These are phyloP conservation scores for Ramaria rubella DNA, from an alignment of 768 basidiomycete genomes.

Conservation along the genomic window DNA sequence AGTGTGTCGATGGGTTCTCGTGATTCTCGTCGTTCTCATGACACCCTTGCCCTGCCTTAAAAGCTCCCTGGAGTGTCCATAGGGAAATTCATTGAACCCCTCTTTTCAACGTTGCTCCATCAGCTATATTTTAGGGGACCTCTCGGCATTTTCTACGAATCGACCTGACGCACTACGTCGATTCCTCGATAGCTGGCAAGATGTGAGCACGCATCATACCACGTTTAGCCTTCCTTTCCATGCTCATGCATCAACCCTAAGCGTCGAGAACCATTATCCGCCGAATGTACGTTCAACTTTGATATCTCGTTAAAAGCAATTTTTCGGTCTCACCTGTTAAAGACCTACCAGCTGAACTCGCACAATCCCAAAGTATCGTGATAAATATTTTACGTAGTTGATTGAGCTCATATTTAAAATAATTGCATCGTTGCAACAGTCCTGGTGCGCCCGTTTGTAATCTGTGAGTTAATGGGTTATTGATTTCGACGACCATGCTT, in stretches of 20 bases:
- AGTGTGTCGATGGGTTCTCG: neutral
- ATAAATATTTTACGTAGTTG: no score
- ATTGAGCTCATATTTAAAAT: no score
- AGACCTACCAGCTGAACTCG: no score
- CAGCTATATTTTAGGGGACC: neutral
- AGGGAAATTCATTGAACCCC: neutral
- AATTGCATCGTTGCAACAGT: no score
- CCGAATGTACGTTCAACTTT: no score
- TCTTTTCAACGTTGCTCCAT: neutral
- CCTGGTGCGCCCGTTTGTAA: no score
- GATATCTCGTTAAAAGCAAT: no score
- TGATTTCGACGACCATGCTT: no score
- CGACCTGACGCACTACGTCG: neutral
- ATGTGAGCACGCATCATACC: neutral
- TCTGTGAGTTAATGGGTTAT: neutral
- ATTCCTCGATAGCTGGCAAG: neutral
- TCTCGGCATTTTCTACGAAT: neutral
- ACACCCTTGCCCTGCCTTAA: neutral
- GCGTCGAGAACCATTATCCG: no score
- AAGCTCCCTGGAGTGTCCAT: neutral
- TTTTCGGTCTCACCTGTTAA: no score
- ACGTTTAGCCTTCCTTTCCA: neutral
- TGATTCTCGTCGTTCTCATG: neutral
- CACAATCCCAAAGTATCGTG: no score
- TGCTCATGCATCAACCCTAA: neutral